Conservation (phyloP, 2,329 filamentous ascomycete species). For the Mycosphaerella arachidis region DNA sequence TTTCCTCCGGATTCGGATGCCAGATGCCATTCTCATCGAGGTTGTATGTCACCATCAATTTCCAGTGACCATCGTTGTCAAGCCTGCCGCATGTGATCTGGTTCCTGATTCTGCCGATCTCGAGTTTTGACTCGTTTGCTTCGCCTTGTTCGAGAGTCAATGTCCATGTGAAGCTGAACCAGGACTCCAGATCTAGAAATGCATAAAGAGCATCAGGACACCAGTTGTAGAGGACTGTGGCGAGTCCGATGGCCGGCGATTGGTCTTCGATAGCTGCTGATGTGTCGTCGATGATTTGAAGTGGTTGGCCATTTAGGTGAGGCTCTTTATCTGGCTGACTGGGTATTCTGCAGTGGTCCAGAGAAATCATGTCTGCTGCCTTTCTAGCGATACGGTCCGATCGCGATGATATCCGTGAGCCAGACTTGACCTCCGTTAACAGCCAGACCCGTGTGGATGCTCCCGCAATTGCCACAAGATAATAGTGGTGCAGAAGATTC, state of each 20-base stretch:
- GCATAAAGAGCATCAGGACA: conserved; percentile 16
- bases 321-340: neutral
- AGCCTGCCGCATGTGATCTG: conserved; percentile 19
- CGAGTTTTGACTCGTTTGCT: conserved; percentile 11
- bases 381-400: neutral
- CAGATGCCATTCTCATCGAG: conserved; percentile 10
- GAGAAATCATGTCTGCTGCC: neutral
- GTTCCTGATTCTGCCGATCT: conserved; percentile 21
- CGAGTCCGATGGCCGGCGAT: conserved; percentile 6
- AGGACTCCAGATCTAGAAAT: conserved; percentile 16
- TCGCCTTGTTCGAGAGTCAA: conserved; percentile 5
- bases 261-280: neutral
- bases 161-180: conserved; percentile 24
- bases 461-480: no score
- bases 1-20: conserved; percentile 14
- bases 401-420: neutral
- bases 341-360: neutral
- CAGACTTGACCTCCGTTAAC: no score
- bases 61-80: conserved; percentile 15
- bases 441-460: no score
- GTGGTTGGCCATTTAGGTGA: neutral
- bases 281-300: neutral
- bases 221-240: conserved; percentile 22
- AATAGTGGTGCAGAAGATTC: no score
- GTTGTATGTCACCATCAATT: conserved; percentile 16